phyloP scores from a whole-genome alignment of 768 basidiomycete genomes.

The Plicaturopsis crispa region DNA sequence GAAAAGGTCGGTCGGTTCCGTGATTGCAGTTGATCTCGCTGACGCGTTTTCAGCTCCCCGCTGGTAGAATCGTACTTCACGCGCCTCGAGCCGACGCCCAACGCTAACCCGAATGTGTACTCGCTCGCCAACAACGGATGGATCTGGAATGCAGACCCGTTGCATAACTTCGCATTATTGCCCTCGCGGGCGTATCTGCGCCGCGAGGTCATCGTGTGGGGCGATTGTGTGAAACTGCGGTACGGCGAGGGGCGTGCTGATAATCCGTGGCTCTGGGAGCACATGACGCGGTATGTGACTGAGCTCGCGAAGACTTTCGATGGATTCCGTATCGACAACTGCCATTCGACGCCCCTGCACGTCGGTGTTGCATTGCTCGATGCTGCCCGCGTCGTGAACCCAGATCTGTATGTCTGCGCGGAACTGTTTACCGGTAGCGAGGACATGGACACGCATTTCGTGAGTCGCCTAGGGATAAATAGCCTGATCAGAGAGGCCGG shows the following conservation, averaged over 20 bases:
- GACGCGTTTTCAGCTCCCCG: conserved; percentile 46
- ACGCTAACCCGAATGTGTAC: conserved; percentile 45
- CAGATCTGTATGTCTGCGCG: conserved; percentile 93
- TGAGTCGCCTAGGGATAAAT: conserved; percentile 88
- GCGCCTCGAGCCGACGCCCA: conserved; percentile 50
- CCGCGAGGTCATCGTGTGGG: conserved; percentile 96
- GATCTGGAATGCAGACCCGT: conserved; percentile 96
- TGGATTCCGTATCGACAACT: conserved; percentile 97
- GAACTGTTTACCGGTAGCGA: conserved; percentile 96
- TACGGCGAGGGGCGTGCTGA: conserved; percentile 75
- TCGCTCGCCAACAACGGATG: conserved; percentile 97
- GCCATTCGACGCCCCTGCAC: conserved; percentile 92
- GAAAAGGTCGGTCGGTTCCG: conserved; percentile 42
- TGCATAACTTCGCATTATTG: conserved; percentile 87
- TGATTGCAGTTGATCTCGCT: conserved; percentile 4
- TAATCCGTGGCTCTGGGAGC: conserved; percentile 92
- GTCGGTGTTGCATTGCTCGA: conserved; percentile 97
- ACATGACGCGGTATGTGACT: conserved; percentile 82
- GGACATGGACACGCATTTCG: conserved; percentile 88
- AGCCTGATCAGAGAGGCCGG: conserved; percentile 93
- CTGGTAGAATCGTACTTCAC: conserved; percentile 93
- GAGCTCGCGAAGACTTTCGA: conserved; percentile 80
- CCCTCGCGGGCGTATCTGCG: conserved; percentile 94
- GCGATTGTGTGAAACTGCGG: conserved; percentile 96
- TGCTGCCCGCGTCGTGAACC: conserved; percentile 79